A percentile compares a stretch with the other conserved stretches of the same genome.
phyloP scores from a whole-genome alignment of 495 filamentous ascomycete genomes.

The Aspergillus affinis region DNA sequence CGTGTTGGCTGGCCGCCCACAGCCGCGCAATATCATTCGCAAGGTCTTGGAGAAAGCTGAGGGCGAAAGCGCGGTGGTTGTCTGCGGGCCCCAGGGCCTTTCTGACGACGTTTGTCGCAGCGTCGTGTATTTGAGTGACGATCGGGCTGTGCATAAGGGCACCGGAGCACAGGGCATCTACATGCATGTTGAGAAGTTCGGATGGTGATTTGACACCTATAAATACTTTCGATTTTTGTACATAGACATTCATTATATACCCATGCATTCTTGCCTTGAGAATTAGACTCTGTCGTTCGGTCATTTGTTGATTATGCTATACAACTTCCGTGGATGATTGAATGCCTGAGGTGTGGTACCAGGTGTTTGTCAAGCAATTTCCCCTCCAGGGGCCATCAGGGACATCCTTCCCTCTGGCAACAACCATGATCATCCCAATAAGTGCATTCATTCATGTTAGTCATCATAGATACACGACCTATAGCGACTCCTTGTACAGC shows the following conservation, averaged over 20 bases:
- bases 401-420: too few relatives aligned
- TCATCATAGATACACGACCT: too few relatives aligned
- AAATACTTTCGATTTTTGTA: not conserved
- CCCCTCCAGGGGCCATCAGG: too few relatives aligned
- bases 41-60: constrained; percentile 66
- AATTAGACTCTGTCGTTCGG: not conserved
- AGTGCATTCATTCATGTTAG: too few relatives aligned
- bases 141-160: constrained; percentile 86
- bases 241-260: not conserved
- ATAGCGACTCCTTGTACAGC: too few relatives aligned
- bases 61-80: constrained; percentile 81
- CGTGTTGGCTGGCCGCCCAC: constrained; percentile 43
- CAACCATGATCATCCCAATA: too few relatives aligned
- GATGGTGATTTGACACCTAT: constrained; percentile 19
- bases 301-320: too few relatives aligned
- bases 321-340: too few relatives aligned
- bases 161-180: constrained; percentile 80
- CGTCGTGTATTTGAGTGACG: constrained; percentile 73
- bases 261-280: not conserved
- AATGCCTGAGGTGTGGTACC: too few relatives aligned
- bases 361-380: too few relatives aligned
- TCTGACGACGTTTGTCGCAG: constrained; percentile 63
- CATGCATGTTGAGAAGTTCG: constrained; percentile 47
- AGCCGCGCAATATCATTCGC: constrained; percentile 46
- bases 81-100: constrained; percentile 72